phyloP scores from a whole-genome alignment of 2,329 filamentous ascomycete species.

The Fusarium hainanense region DNA sequence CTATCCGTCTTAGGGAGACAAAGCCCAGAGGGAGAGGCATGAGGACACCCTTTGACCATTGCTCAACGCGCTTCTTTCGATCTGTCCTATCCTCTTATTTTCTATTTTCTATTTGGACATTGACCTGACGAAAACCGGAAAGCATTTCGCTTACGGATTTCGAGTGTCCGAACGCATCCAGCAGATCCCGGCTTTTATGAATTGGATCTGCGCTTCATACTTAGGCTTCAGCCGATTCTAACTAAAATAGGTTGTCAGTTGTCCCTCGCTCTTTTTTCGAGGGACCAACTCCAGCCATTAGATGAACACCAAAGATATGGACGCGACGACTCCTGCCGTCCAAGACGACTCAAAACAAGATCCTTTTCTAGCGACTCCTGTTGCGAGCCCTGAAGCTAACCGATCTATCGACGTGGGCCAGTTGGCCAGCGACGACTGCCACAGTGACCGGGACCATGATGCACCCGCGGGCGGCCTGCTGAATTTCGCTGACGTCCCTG shows the following conservation, averaged over 20 bases:
- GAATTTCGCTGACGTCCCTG: slow-evolving; percentile 47
- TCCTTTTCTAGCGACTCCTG: slow-evolving; percentile 29
- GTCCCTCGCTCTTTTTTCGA: slow-evolving; percentile 31
- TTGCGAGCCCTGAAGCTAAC: slow-evolving; percentile 26
- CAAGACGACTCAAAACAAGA: slow-evolving; percentile 21
- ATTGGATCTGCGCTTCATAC: slow-evolving; percentile 32
- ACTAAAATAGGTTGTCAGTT: slow-evolving; percentile 7
- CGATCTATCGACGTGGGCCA: slow-evolving; percentile 36
- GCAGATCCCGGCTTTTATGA: slow-evolving; percentile 29
- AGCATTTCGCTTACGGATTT: slow-evolving; percentile 27
- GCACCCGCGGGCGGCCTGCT: slow-evolving; percentile 41
- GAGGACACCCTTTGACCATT: slow-evolving; percentile 29
- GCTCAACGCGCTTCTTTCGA: slow-evolving; percentile 25
- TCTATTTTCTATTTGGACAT: slow-evolving; percentile 3
- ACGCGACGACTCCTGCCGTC: slow-evolving; percentile 43
- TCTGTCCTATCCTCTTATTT: slow-evolving; percentile 32
- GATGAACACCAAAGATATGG: slow-evolving; percentile 40
- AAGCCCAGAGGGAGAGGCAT: slow-evolving; percentile 23
- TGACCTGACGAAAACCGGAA: background rate
- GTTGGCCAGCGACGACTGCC: slow-evolving; percentile 29
- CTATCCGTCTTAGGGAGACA: slow-evolving; percentile 21
- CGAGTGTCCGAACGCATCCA: slow-evolving; percentile 19
- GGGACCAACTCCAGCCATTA: slow-evolving; percentile 40
- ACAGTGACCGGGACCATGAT: slow-evolving; percentile 45
- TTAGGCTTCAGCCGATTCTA: slow-evolving; percentile 31